Conservation (phyloP, 2,329 filamentous ascomycete species). For the Hymenoscyphus albidus region DNA sequence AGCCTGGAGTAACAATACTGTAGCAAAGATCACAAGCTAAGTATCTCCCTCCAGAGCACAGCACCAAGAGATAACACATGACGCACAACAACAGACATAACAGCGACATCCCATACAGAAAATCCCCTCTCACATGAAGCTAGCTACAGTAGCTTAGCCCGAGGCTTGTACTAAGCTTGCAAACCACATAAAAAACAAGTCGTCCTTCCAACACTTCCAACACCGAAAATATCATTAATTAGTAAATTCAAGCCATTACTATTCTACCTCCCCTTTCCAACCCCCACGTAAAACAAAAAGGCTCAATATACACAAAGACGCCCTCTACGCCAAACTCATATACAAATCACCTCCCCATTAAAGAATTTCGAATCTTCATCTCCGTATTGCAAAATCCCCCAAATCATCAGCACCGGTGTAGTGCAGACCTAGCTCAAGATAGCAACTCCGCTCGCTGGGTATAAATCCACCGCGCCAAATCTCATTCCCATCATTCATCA, state of each 20-base stretch:
- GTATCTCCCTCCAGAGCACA: neutral
- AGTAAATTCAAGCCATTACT: neutral
- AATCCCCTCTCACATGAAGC: neutral
- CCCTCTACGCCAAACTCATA: neutral
- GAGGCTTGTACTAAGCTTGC: no score
- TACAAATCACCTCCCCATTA: neutral
- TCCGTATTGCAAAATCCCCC: neutral
- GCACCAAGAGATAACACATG: neutral
- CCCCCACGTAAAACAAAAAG: neutral
- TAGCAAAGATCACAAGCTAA: neutral
- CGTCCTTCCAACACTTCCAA: no score
- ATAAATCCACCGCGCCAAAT: neutral
- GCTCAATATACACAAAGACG: neutral
- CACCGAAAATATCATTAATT: neutral
- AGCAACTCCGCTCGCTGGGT: neutral
- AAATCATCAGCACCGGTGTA: neutral
- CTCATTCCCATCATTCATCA: neutral
- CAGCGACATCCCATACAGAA: neutral
- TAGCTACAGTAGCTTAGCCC: neutral
- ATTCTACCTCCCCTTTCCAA: neutral
- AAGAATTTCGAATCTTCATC: neutral
- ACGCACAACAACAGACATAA: neutral
- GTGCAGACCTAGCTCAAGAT: neutral
- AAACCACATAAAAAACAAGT: no score
- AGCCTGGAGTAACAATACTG: no score